Evolutionary conservation across 2,329 filamentous ascomycete species (phyloP).

Genomic region (Biscogniauxia mediterranea): DNA sequence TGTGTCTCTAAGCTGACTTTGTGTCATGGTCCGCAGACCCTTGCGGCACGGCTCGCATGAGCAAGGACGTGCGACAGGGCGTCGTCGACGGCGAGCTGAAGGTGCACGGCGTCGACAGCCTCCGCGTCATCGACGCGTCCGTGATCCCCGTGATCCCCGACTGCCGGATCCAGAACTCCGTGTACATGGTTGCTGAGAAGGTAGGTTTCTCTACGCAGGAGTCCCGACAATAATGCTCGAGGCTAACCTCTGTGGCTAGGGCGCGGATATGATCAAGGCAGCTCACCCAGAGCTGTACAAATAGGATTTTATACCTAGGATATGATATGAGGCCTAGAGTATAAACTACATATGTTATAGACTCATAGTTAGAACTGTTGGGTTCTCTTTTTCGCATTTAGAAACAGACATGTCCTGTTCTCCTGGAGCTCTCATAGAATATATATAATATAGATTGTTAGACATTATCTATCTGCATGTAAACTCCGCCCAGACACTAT

Average conservation of each 20-base stretch:
- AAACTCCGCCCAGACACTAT: too few species aligned
- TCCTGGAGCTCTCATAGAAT: too few species aligned
- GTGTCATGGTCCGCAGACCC: slow-evolving; percentile 36
- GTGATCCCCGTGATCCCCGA: slow-evolving; percentile 55
- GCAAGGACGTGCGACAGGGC: slow-evolving; percentile 49
- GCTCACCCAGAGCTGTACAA: slow-evolving; percentile 35
- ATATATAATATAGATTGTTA: too few species aligned
- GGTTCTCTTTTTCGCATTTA: too few species aligned
- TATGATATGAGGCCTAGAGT: too few species aligned
- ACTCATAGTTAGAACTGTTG: too few species aligned
- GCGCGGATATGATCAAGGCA: slow-evolving; percentile 47
- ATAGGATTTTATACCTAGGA: neutral
- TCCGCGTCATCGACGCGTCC: slow-evolving; percentile 56
- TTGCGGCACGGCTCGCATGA: slow-evolving; percentile 54
- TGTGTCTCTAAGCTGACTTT: neutral
- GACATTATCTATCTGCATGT: too few species aligned
- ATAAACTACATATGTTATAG: too few species aligned
- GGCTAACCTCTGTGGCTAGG: slow-evolving; percentile 20
- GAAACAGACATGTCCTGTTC: too few species aligned
- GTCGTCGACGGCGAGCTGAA: slow-evolving; percentile 51
- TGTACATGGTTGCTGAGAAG: slow-evolving; percentile 61
- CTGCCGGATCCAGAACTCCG: slow-evolving; percentile 58
- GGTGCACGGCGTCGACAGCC: slow-evolving; percentile 52
- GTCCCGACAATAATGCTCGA: slow-evolving; percentile 1
- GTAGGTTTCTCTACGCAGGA: slow-evolving; percentile 15